A percentile compares a stretch with the other conserved stretches of the same genome.
phyloP scores from a whole-genome alignment of 805 yeast genomes.

The Starmerella apicola region DNA sequence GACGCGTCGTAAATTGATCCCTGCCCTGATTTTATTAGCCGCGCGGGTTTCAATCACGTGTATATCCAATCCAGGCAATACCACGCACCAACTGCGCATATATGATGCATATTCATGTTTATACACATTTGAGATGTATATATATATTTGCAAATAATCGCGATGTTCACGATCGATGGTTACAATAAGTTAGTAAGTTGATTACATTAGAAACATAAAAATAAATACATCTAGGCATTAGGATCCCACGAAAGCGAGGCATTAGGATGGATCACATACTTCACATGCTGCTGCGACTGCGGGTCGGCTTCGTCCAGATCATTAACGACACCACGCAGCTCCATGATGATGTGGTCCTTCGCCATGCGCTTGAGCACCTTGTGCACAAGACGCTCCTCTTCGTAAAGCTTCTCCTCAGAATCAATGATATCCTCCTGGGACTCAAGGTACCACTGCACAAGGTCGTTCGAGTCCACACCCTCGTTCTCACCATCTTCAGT shows the following conservation, averaged over 20 bases:
- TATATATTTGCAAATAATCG: no score
- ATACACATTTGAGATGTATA: no score
- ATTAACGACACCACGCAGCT: conserved; percentile 37
- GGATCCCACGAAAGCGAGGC: conserved; percentile 12
- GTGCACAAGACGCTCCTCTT: conserved; percentile 55
- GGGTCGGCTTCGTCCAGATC: conserved; percentile 27
- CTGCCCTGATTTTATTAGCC: neutral
- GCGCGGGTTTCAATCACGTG: no score
- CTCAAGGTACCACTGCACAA: conserved; percentile 71
- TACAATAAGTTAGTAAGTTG: neutral
- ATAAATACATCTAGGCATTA: neutral
- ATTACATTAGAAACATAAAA: neutral
- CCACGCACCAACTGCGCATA: no score
- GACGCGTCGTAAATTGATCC: conserved; percentile 2
- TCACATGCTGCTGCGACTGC: conserved; percentile 18
- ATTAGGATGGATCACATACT: conserved; percentile 29
- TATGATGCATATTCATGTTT: no score
- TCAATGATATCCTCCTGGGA: conserved; percentile 60
- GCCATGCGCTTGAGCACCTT: conserved; percentile 77
- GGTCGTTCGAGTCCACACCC: conserved; percentile 55
- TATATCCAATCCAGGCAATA: no score
- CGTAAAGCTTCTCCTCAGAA: conserved; percentile 56
- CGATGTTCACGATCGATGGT: no score
- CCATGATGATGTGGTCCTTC: conserved; percentile 73
- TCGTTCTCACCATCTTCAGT: conserved; percentile 37